Evolutionary conservation across 441 rosid genomes (phyloP).

Genomic region (Adansonia gregorii): DNA sequence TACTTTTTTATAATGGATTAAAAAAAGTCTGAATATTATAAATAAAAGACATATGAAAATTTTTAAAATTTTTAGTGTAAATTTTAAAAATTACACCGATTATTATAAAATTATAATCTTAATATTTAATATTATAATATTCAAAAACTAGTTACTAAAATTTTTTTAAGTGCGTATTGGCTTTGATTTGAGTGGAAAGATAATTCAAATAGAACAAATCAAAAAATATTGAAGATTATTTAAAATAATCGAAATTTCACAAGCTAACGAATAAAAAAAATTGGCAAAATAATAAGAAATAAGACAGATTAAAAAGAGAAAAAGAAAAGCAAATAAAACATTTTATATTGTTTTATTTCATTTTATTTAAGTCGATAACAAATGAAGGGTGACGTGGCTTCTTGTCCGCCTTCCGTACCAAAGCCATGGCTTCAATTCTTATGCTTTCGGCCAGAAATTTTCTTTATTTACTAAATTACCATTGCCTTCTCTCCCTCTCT

Average conservation of each 20-base stretch:
- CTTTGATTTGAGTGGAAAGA: neutral
- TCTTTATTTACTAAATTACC: neutral
- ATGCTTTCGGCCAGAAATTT: neutral
- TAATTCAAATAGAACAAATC: neutral
- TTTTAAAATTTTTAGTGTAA: too few relatives aligned
- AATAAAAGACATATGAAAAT: too few relatives aligned
- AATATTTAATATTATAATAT: too few relatives aligned
- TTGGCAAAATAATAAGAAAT: neutral
- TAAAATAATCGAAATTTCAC: neutral
- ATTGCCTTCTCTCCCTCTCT: too few relatives aligned
- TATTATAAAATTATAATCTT: too few relatives aligned
- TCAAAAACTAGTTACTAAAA: too few relatives aligned
- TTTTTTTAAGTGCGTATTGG: too few relatives aligned
- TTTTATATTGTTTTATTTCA: neutral
- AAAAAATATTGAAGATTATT: neutral
- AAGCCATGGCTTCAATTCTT: neutral
- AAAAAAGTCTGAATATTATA: too few relatives aligned
- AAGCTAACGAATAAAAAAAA: neutral
- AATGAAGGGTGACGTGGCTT: constrained; percentile 47
- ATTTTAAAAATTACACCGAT: too few relatives aligned
- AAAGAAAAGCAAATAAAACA: too few relatives aligned
- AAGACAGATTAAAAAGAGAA: neutral
- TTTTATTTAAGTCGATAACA: constrained; percentile 3
- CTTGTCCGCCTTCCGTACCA: neutral
- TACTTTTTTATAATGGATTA: too few relatives aligned